Evolutionary conservation across 192 early-diverging fungal species (phyloP), one percentile per base, ranked within the genome.

Genomic region (Coemansia sp.): DNA sequence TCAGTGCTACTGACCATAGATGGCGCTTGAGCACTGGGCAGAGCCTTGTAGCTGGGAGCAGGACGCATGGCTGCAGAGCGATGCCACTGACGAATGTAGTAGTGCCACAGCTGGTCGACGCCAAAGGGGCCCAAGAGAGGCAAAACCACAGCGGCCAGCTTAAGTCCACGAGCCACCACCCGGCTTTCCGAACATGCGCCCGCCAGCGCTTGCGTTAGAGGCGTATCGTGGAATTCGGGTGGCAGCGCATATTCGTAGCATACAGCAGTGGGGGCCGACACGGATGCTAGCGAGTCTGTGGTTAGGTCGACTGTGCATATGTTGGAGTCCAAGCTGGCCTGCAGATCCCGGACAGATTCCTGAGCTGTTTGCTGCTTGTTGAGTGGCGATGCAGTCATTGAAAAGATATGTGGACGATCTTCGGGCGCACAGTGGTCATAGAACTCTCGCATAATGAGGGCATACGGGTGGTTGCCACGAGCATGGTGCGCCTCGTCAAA

Each of bases 401-500:
- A 90, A 77, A 98, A 90, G 0, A 98, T 81, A 39, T 85, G 86
- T 10, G 95, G 95, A 11, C 85, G 68, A 10, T 73, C 50, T 3
- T 54, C 52, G 3, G 56, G 58, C 0, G 68, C 69, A 17, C 70
- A 71, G n/a, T 64, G 59, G 38, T 76, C 56, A 65, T 94, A 95
- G 63, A 93, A 92, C 46, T 89, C 83, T 36, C 80, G 80, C 87
- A 97, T 92, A 20, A 96, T 85, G 17, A 86, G 63, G 46, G 85
- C 79, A 68, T 89, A 93, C 0, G 87, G 85, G 56, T 91, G 88
- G 30, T 81, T 78, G 54, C 85, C 84, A 14, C 85, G 73, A 5
- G 93, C 82, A 64, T 98, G 90, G 72, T 98, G 95, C 48, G 88
- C 91, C 66, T 97, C 95, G 67, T 97, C 95, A 79, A 97, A 91